These are phyloP conservation scores for Thielaviopsis euricoi DNA, from an alignment of 2,329 filamentous ascomycete genomes.

Conservation along the genomic window DNA sequence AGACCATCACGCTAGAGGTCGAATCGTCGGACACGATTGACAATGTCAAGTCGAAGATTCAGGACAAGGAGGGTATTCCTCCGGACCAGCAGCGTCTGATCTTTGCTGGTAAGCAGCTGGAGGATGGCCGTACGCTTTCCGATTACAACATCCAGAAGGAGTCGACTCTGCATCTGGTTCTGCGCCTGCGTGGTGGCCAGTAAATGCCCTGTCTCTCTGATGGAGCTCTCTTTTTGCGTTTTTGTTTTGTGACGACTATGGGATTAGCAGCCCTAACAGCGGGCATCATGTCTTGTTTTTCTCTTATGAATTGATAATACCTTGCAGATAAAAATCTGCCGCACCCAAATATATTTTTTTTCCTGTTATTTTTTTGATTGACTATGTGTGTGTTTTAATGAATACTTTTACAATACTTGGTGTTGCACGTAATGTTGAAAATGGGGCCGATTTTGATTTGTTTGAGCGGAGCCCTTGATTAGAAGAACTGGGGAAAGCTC, in stretches of 20 bases:
- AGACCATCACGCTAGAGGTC: slow-evolving; percentile 87
- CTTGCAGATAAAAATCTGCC: not conserved
- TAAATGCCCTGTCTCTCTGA: not conserved
- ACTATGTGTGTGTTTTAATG: not conserved
- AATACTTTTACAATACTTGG: no score
- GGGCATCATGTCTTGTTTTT: slow-evolving; percentile 5
- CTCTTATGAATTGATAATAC: slow-evolving; percentile 8
- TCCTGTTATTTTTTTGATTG: not conserved
- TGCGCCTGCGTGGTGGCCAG: slow-evolving; percentile 58
- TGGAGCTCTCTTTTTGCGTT: not conserved
- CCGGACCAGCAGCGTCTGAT: slow-evolving; percentile 90
- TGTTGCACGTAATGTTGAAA: not conserved
- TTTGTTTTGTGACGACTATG: not conserved
- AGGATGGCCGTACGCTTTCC: slow-evolving; percentile 76
- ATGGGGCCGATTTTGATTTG: not conserved
- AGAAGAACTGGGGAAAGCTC: not conserved
- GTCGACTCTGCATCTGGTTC: slow-evolving; percentile 63
- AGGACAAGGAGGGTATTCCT: slow-evolving; percentile 84
- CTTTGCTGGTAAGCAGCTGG: slow-evolving; percentile 84
- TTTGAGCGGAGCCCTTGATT: not conserved
- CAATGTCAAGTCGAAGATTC: slow-evolving; percentile 88
- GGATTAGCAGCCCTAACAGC: slow-evolving; percentile 2
- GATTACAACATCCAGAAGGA: slow-evolving; percentile 98
- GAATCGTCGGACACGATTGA: slow-evolving; percentile 84
- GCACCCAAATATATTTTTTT: not conserved